These are phyloP conservation scores for Globisporangium ultimum DNA, from an alignment of 352 stramenopile species.

Conservation along the genomic window DNA sequence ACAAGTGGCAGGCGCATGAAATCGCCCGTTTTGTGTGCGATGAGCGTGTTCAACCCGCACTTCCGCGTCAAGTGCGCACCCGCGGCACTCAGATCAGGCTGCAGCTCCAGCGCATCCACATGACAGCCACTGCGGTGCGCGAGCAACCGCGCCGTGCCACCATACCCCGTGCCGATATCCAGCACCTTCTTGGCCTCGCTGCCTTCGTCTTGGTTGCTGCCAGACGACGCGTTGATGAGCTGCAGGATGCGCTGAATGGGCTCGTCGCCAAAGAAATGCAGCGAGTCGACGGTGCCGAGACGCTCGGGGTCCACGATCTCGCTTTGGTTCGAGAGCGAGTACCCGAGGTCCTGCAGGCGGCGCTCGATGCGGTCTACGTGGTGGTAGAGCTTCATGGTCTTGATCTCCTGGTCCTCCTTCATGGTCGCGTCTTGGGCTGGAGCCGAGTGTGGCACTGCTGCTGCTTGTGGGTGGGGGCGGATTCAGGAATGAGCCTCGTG, in stretches of 20 bases:
- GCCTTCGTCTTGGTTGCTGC: slow-evolving; percentile 10
- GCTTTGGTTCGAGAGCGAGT: slow-evolving; percentile 10
- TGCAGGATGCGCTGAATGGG: slow-evolving; percentile 43
- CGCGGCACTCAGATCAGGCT: slow-evolving; percentile 65
- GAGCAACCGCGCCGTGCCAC: slow-evolving; percentile 83
- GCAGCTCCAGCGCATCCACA: slow-evolving; percentile 75
- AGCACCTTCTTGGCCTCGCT: slow-evolving; percentile 42
- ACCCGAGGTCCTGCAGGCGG: slow-evolving; percentile 33
- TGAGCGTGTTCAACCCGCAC: slow-evolving; percentile 39
- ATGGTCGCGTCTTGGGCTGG: slow-evolving; percentile 5
- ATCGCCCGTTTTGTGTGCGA: slow-evolving; percentile 61
- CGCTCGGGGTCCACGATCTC: slow-evolving; percentile 41
- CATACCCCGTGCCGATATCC: slow-evolving; percentile 89
- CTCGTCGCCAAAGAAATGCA: slow-evolving; percentile 69
- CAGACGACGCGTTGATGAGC: slow-evolving; percentile 22
- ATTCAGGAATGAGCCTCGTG: too few relatives aligned
- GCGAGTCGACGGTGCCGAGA: slow-evolving; percentile 50
- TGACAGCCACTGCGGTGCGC: slow-evolving; percentile 60
- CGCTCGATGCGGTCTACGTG: slow-evolving; percentile 79
- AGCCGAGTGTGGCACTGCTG: too few relatives aligned
- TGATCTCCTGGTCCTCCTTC: slow-evolving; percentile 64
- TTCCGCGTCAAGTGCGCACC: slow-evolving; percentile 53
- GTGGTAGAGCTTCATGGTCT: slow-evolving; percentile 88
- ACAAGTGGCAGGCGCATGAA: slow-evolving; percentile 43
- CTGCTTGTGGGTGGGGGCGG: too few relatives aligned